Conservation (phyloP, 1,139 yeast species). For the Geotrichum bryndzae region DNA sequence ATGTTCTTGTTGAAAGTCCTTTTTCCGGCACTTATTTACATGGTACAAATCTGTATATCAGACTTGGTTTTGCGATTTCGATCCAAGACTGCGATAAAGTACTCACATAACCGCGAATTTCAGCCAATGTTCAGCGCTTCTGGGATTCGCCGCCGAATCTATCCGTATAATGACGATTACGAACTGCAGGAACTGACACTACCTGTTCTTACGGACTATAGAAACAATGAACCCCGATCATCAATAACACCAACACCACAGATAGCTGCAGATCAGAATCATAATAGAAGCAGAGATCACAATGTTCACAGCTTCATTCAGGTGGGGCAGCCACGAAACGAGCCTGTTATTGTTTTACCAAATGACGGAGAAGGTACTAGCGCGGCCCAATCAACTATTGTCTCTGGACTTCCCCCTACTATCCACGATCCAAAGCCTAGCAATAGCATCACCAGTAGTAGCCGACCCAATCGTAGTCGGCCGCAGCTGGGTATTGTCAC, state of each 20-base stretch:
- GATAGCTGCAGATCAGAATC: neutral
- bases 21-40: slow-evolving; percentile 12
- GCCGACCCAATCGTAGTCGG: neutral
- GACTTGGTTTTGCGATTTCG: slow-evolving; percentile 15
- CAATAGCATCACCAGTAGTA: neutral
- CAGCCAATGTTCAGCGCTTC: neutral
- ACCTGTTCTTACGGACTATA: neutral
- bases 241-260: too few relatives aligned
- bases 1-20: slow-evolving; percentile 8
- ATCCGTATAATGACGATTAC: neutral
- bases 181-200: slow-evolving; percentile 11
- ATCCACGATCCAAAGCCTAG: neutral
- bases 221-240: neutral
- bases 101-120: neutral
- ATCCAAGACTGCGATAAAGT: neutral
- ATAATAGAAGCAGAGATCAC: neutral
- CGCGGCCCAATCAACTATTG: neutral
- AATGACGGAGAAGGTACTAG: neutral
- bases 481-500: slow-evolving; percentile 14
- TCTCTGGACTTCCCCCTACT: neutral
- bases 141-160: neutral
- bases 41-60: slow-evolving; percentile 6
- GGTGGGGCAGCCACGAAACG: neutral
- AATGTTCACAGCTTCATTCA: neutral
- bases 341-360: neutral